A percentile compares a stretch with the other conserved stretches of the same genome.
phyloP scores from a whole-genome alignment of 805 yeast species.

The Kuraishia molischiana region DNA sequence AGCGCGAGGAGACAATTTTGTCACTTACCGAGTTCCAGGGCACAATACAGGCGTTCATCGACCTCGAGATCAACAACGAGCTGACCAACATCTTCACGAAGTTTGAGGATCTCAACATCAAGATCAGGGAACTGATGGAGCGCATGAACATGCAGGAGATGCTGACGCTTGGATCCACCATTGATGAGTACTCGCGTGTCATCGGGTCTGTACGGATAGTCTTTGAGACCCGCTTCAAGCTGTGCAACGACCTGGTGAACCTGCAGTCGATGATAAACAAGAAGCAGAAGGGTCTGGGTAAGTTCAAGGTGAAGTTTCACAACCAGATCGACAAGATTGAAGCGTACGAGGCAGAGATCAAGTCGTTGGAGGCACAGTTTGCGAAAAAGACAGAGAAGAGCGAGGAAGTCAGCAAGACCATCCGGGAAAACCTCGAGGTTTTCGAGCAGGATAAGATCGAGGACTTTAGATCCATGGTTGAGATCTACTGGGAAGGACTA shows the following conservation, averaged over 20 bases:
- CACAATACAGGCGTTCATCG: conserved; percentile 50
- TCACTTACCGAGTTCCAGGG: conserved; percentile 57
- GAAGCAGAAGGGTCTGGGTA: conserved; percentile 34
- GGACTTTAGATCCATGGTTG: conserved; percentile 84
- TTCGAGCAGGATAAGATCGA: conserved; percentile 71
- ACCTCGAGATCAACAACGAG: conserved; percentile 61
- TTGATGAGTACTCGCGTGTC: conserved; percentile 79
- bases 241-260: conserved; percentile 33
- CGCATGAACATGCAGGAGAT: conserved; percentile 79
- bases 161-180: conserved; percentile 73
- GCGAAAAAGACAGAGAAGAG: conserved; percentile 46
- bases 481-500: conserved; percentile 80
- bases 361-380: conserved; percentile 42
- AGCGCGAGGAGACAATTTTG: conserved; percentile 62
- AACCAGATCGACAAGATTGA: conserved; percentile 55
- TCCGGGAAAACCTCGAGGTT: conserved; percentile 54
- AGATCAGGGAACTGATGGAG: conserved; percentile 64
- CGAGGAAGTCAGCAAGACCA: conserved; percentile 52
- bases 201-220: conserved; percentile 67
- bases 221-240: conserved; percentile 63
- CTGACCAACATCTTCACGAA: conserved; percentile 55
- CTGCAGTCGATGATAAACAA: conserved; percentile 33
- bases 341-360: conserved; percentile 48
- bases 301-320: conserved; percentile 31
- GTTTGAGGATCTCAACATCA: conserved; percentile 63